Evolutionary conservation across 2,329 filamentous ascomycete species (phyloP).

Genomic region (Diplodia mutila): DNA sequence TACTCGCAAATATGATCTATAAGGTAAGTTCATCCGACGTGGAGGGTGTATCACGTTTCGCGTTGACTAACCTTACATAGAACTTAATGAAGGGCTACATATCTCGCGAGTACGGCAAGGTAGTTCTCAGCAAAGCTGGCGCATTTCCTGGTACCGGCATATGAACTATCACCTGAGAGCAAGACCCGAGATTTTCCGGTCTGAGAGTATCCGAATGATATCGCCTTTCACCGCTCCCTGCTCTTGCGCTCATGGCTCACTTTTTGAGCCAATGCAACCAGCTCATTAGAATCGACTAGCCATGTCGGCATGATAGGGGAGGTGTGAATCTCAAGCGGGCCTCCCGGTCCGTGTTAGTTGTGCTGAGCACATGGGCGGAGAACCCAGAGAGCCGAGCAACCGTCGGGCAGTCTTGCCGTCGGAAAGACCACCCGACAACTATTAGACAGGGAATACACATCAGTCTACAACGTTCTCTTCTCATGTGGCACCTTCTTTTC

Average conservation of each 20-base stretch:
- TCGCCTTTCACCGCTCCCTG: background rate
- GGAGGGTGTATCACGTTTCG: background rate
- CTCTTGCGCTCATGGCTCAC: background rate
- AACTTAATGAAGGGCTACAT: slow-evolving; percentile 98
- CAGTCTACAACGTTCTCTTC: background rate
- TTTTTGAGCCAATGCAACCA: background rate
- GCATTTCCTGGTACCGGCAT: slow-evolving; percentile 91
- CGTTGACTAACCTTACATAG: slow-evolving; percentile 51
- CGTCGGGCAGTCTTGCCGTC: background rate
- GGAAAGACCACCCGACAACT: background rate
- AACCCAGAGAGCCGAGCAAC: background rate
- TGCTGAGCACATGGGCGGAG: background rate
- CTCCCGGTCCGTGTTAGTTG: background rate
- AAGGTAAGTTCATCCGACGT: slow-evolving; percentile 65
- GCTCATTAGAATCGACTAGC: background rate
- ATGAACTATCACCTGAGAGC: background rate
- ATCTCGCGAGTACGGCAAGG: slow-evolving; percentile 82
- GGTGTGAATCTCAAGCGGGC: background rate
- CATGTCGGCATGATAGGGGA: background rate
- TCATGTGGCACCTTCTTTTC: no score
- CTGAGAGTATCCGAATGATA: background rate
- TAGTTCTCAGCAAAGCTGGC: slow-evolving; percentile 89
- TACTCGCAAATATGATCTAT: slow-evolving; percentile 96
- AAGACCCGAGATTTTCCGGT: background rate
- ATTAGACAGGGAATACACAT: background rate